Evolutionary conservation across 768 basidiomycete genomes (phyloP).

Genomic region (Pleurotus cornucopiae): DNA sequence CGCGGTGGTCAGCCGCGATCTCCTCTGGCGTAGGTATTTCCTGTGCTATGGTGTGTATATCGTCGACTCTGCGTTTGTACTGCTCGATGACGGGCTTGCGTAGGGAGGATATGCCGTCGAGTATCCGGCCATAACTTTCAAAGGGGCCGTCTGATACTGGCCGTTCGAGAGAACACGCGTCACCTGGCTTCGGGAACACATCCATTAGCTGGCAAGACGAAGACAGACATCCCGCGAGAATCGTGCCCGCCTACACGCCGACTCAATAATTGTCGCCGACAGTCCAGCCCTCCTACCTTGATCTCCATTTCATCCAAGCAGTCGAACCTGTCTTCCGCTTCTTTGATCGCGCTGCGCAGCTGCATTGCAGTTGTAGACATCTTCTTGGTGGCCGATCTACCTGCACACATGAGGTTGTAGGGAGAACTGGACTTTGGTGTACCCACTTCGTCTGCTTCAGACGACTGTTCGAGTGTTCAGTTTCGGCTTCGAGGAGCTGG

Average conservation of each 20-base stretch:
- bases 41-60: neutral
- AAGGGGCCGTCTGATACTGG: too few relatives aligned
- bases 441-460: constrained; percentile 25
- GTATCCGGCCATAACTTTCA: too few relatives aligned
- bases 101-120: neutral
- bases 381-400: constrained; percentile 17
- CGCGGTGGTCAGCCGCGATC: neutral
- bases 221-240: neutral
- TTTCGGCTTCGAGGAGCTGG: constrained; percentile 21
- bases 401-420: neutral
- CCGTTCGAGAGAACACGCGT: too few relatives aligned
- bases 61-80: neutral
- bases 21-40: neutral
- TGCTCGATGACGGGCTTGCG: neutral
- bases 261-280: too few relatives aligned
- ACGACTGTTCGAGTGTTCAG: constrained; percentile 21
- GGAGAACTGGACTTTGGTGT: neutral
- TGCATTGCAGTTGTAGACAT: constrained; percentile 18
- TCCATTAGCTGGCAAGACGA: neutral
- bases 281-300: neutral
- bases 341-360: constrained; percentile 20
- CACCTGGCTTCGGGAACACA: neutral
- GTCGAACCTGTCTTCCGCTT: constrained; percentile 18
- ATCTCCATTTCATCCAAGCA: constrained; percentile 19
- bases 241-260: neutral